Evolutionary conservation across 75 land plant species (phyloP), one percentile per base, ranked within the genome.

Genomic region (Gnetum montanum): DNA sequence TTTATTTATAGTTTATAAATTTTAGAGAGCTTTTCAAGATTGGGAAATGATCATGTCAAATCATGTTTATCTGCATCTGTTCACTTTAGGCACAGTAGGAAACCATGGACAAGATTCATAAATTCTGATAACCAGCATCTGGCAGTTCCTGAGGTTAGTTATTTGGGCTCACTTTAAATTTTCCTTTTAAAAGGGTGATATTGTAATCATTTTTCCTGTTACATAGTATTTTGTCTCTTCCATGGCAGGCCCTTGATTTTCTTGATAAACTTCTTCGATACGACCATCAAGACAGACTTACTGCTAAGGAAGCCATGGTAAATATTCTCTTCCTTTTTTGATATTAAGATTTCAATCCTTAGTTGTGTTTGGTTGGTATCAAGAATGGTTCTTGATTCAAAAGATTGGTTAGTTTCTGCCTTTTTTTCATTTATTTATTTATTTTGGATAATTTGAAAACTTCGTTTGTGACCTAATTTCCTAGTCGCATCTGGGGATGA

Each of bases 301-400:
- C 96, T 33, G 96, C 96, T 27, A 59, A 73, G 70, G 96, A 90
- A 63, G 96, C 94, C 24, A 90, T 88, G 96, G 87, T 85, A 67
- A 30, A 19, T 19, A 41, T 38, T 31, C 10, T 23, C 30, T 43
- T 35, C 4, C 34, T 18, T 18, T n/a, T 34, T n/a, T n/a, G n/a
- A n/a, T n/a, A n/a, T n/a, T n/a, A n/a, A n/a, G n/a, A n/a, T n/a
- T n/a, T n/a, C n/a, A n/a, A n/a, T n/a, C n/a, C n/a, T n/a, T n/a
- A n/a, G n/a, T n/a, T n/a, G n/a, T n/a, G n/a, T n/a, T n/a, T n/a
- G n/a, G n/a, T n/a, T n/a, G n/a, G n/a, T 41, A 41, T 41, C 13
- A 41, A 15, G 43, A 3, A 3, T 41, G 13, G 13, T 15, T 41
- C 43, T 41, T 41, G 43, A 0, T 41, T 41, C 16, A 18, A 15